A percentile compares a stretch with the other conserved stretches of the same genome.
phyloP scores from a whole-genome alignment of 2,329 filamentous ascomycete species.

The Fusarium sp. region DNA sequence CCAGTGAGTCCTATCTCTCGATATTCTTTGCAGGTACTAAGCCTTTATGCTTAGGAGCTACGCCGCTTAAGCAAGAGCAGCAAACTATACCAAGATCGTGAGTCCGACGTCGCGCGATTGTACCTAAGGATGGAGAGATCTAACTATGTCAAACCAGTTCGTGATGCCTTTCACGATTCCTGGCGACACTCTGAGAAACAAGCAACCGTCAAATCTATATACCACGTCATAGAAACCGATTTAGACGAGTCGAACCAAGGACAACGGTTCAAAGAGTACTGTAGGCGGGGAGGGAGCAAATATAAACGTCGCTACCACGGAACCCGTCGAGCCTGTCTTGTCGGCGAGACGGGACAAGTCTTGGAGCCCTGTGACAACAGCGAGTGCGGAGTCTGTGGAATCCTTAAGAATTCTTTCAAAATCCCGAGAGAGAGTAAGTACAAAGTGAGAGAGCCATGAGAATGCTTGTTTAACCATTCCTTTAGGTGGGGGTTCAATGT shows the following conservation, averaged over 20 bases:
- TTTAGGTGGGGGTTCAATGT: neutral
- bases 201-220: neutral
- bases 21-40: accelerated
- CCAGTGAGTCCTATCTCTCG: neutral
- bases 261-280: neutral
- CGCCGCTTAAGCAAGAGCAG: neutral
- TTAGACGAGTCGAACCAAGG: neutral
- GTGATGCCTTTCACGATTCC: neutral
- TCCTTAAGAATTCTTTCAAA: slow-evolving; percentile 2
- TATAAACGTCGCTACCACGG: neutral
- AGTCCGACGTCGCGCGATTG: neutral
- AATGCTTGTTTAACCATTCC: neutral
- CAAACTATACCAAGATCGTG: neutral
- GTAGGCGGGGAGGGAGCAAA: neutral
- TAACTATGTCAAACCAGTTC: neutral
- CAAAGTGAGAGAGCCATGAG: too few relatives aligned
- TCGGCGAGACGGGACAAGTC: neutral
- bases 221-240: neutral
- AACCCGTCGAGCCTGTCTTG: neutral
- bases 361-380: neutral
- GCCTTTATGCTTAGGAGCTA: neutral
- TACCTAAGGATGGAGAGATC: neutral
- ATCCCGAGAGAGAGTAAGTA: neutral
- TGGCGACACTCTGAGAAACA: neutral
- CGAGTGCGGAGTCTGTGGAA: slow-evolving; percentile 3